Percentiles rank a stretch among this genome's conserved stretches.
phyloP scores from a whole-genome alignment of 805 yeast genomes.

The Candida manassasensis region DNA sequence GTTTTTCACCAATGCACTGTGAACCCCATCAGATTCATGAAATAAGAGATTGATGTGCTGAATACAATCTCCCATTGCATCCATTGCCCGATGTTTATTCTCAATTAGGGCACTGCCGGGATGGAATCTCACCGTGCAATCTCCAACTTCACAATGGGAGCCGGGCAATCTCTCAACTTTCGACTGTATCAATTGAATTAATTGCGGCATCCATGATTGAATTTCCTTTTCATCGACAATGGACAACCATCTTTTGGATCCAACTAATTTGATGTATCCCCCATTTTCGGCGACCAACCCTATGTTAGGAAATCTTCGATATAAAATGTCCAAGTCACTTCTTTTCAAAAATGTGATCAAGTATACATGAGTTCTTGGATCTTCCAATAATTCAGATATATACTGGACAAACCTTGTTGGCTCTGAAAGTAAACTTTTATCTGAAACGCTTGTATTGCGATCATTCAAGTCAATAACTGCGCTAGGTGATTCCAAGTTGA shows the following conservation, averaged over 20 bases:
- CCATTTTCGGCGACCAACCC: slow-evolving; percentile 93
- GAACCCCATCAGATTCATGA: slow-evolving; percentile 47
- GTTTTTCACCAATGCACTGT: slow-evolving; percentile 69
- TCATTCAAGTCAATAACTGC: slow-evolving; percentile 12
- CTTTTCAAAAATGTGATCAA: slow-evolving; percentile 64
- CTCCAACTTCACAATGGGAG: slow-evolving; percentile 65
- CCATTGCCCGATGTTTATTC: slow-evolving; percentile 56
- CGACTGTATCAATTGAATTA: slow-evolving; percentile 50
- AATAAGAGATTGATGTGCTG: slow-evolving; percentile 78
- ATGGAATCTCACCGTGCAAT: slow-evolving; percentile 71
- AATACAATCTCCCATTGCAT: slow-evolving; percentile 77
- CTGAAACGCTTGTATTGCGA: slow-evolving; percentile 6
- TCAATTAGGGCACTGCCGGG: slow-evolving; percentile 63
- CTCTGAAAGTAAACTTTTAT: slow-evolving; percentile 37
- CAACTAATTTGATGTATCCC: slow-evolving; percentile 60
- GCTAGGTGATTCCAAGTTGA: slow-evolving; percentile 22
- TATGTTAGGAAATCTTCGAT: slow-evolving; percentile 59
- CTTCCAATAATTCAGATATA: slow-evolving; percentile 53
- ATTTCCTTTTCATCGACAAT: slow-evolving; percentile 48
- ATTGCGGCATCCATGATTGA: slow-evolving; percentile 54
- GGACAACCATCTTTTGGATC: slow-evolving; percentile 54
- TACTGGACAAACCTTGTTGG: slow-evolving; percentile 55
- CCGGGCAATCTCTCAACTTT: slow-evolving; percentile 79
- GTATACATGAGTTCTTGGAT: slow-evolving; percentile 63
- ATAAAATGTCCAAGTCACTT: slow-evolving; percentile 60